These are phyloP conservation scores for Colletotrichum tamarilloi DNA, from an alignment of 2,329 filamentous ascomycete species.

Conservation along the genomic window DNA sequence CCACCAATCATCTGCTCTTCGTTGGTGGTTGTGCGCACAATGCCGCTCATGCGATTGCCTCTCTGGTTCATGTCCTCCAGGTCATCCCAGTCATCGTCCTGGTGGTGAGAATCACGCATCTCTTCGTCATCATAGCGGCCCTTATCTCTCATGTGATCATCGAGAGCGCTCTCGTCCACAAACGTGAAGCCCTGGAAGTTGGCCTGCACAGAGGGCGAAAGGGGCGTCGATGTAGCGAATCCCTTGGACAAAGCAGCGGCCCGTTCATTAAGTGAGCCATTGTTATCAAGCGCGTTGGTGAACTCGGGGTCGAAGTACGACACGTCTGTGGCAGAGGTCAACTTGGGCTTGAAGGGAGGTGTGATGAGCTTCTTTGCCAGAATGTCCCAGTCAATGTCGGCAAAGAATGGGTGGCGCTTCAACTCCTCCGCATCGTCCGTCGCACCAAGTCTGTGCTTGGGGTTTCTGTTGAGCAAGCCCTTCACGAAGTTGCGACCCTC, in stretches of 20 bases:
- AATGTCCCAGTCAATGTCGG: slow-evolving; percentile 91
- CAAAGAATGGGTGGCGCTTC: slow-evolving; percentile 94
- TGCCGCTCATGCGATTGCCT: slow-evolving; percentile 72
- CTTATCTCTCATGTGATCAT: slow-evolving; percentile 79
- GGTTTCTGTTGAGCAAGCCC: slow-evolving; percentile 95
- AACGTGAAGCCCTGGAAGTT: slow-evolving; percentile 99
- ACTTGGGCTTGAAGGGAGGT: slow-evolving; percentile 96
- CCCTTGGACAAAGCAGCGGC: slow-evolving; percentile 88
- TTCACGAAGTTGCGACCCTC: slow-evolving; percentile 99
- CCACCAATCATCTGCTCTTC: slow-evolving; percentile 74
- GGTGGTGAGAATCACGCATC: slow-evolving; percentile 65
- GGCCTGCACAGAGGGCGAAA: slow-evolving; percentile 95
- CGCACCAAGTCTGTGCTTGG: slow-evolving; percentile 92
- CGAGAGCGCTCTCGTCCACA: slow-evolving; percentile 96
- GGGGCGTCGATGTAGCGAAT: slow-evolving; percentile 87
- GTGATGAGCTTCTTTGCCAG: slow-evolving; percentile 91
- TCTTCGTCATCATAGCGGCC: slow-evolving; percentile 64
- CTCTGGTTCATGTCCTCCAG: slow-evolving; percentile 65
- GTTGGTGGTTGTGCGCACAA: slow-evolving; percentile 65
- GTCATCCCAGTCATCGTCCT: slow-evolving; percentile 69
- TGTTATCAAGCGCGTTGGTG: slow-evolving; percentile 90
- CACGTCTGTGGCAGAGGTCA: slow-evolving; percentile 95
- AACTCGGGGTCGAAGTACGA: slow-evolving; percentile 99
- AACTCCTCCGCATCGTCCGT: slow-evolving; percentile 92
- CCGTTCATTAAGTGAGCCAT: slow-evolving; percentile 89